Base-by-base conservation (phyloP, 345 rosid species). In the Eucalyptus globulus region DNA sequence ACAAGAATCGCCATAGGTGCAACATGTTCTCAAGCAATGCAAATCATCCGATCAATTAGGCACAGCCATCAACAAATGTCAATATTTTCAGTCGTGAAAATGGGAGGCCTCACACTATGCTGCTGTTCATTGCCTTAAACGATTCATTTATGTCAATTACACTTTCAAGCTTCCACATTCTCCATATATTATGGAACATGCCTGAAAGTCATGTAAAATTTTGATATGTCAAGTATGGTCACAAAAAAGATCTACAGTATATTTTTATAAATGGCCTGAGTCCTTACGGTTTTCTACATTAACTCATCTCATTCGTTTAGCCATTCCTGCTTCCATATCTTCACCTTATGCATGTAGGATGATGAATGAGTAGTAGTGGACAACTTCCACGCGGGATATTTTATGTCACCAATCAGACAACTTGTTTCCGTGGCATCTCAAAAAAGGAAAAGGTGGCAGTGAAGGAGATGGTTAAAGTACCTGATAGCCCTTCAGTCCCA, bases 401-500 rank as follows among this genome's bases (percentile, higher is more conserved):
- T 72, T 37, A 72, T 34, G 83, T 37, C 45, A 11, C 26, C 45
- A 19, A 76, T 76, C 14, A 0, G 29, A 76, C 47, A 76, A 76
- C 85, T 76, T 40, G 29, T 40, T 7, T 40, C 85, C 16, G 2
- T 37, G 29, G 47, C 85, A 76, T 76, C 85, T 76, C 47, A 22
- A 76, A 22, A 76, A 40, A 76, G 24, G 22, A 37, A 37, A 76
- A 37, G 40, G n/a, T 53, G n/a, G 72, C 86, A 80, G 24, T 11
- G 24, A 76, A 76, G 88, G 47, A 89, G 45, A 88, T 56, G 87
- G 53, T 44, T 67, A 87, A 87, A 90, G 93, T 93, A 98, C 99
- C 98, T 98, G 99, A 93, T 97, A 98, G 92, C 99, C 99, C 91
- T 94, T 92, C 93, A 97, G 88, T 89, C 99, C 99, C 95, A 92